Percentiles rank a stretch among this genome's conserved stretches.
Evolutionary conservation across 352 stramenopile genomes (phyloP).

Genomic region (Blastocystis sp.): DNA sequence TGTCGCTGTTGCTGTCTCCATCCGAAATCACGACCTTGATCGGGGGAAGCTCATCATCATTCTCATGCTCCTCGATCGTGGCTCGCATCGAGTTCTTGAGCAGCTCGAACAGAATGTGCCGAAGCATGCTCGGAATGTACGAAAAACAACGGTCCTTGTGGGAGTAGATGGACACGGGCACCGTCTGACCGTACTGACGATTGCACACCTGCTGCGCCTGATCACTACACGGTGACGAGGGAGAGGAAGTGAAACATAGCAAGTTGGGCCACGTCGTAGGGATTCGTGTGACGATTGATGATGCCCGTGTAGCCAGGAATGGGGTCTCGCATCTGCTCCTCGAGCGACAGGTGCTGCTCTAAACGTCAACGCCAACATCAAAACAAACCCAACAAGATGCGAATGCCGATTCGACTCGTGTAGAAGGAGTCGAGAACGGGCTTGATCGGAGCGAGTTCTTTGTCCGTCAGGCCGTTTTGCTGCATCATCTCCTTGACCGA

Average conservation of each 20-base stretch:
- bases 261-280: constrained; percentile 29
- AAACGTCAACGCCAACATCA: not conserved
- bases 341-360: constrained; percentile 93
- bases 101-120: constrained; percentile 98
- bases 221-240: constrained; percentile 93
- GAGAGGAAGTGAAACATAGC: constrained; percentile 84
- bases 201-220: constrained; percentile 98
- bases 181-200: constrained; percentile 96
- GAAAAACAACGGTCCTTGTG: constrained; percentile 97
- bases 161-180: constrained; percentile 95
- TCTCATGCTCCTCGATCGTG: constrained; percentile 94
- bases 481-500: constrained; percentile 90
- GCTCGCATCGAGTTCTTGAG: constrained; percentile 99
- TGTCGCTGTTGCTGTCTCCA: constrained; percentile 97
- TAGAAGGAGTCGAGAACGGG: constrained; percentile 99
- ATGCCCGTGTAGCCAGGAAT: constrained; percentile 76
- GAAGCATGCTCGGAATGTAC: constrained; percentile 90
- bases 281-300: constrained; percentile 73
- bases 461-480: constrained; percentile 79
- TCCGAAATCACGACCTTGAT: constrained; percentile 99
- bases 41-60: constrained; percentile 91
- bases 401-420: constrained; percentile 98
- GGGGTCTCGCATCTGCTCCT: constrained; percentile 77
- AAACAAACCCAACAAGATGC: constrained; percentile 92
- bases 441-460: constrained; percentile 91